Conservation (phyloP, 2,329 filamentous ascomycete species). For the Neofusicoccum cordaticola region DNA sequence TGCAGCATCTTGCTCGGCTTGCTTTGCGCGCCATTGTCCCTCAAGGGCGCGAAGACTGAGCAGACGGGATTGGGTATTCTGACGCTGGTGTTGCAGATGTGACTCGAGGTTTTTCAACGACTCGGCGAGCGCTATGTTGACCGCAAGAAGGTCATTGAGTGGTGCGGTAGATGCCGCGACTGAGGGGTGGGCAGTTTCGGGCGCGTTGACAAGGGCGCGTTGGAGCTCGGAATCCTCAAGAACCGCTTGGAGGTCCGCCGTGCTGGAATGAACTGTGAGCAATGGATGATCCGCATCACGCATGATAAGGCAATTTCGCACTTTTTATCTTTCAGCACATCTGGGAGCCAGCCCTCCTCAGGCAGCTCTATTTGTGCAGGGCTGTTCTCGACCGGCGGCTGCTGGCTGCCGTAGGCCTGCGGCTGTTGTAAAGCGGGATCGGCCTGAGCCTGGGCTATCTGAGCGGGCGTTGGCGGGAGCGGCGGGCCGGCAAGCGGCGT, state of each 20-base stretch:
- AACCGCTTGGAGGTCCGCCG: slow-evolving; percentile 72
- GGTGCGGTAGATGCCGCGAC: slow-evolving; percentile 62
- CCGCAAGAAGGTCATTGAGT: slow-evolving; percentile 62
- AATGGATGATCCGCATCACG: slow-evolving; percentile 22
- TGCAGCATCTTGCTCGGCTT: slow-evolving; percentile 82
- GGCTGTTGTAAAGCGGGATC: slow-evolving; percentile 28
- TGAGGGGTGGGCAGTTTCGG: slow-evolving; percentile 68
- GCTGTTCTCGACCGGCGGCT: neutral
- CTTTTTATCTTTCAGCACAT: slow-evolving; percentile 76
- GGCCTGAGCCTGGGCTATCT: slow-evolving; percentile 1
- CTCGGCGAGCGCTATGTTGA: slow-evolving; percentile 69
- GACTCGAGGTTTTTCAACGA: slow-evolving; percentile 61
- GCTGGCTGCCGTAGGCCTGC: slow-evolving; percentile 6
- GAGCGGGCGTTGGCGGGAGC: slow-evolving; percentile 38
- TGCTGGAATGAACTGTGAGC: slow-evolving; percentile 49
- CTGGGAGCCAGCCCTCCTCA: slow-evolving; percentile 74
- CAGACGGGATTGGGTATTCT: slow-evolving; percentile 74
- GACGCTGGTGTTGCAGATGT: slow-evolving; percentile 60
- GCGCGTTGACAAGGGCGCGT: slow-evolving; percentile 68
- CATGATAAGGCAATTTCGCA: slow-evolving; percentile 42
- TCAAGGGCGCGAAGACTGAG: slow-evolving; percentile 82
- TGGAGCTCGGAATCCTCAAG: slow-evolving; percentile 65
- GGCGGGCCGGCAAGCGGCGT: slow-evolving; percentile 45
- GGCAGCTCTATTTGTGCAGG: slow-evolving; percentile 25
- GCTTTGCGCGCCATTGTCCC: slow-evolving; percentile 86